A percentile compares a stretch with the other conserved stretches of the same genome.
These are phyloP conservation scores for Viola odorata DNA, from an alignment of 345 rosid species.

Conservation along the genomic window DNA sequence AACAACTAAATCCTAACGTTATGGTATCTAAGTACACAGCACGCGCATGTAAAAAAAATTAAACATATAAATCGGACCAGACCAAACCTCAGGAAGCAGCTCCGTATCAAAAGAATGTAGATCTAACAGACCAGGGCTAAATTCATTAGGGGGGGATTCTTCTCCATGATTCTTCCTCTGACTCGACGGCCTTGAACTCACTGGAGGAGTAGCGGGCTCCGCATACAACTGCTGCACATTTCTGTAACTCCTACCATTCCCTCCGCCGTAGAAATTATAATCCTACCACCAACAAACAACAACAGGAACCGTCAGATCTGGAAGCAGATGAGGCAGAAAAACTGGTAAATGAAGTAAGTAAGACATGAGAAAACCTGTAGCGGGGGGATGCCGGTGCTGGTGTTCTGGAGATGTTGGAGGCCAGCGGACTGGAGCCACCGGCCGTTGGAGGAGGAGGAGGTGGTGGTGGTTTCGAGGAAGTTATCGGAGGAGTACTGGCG, in stretches of 20 bases:
- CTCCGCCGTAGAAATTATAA: constrained; percentile 63
- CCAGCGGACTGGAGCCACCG: constrained; percentile 96
- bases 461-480: constrained; percentile 40
- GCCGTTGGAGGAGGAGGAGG: constrained; percentile 47
- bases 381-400: constrained; percentile 29
- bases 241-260: constrained; percentile 37
- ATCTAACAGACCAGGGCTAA: constrained; percentile 96
- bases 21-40: too few relatives aligned
- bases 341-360: constrained; percentile 1
- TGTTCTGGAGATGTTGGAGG: constrained; percentile 64
- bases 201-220: constrained; percentile 79
- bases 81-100: constrained; percentile 80
- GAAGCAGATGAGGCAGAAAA: neutral
- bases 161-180: constrained; percentile 72
- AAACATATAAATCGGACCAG: too few relatives aligned
- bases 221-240: constrained; percentile 53
- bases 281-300: constrained; percentile 45
- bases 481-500: constrained; percentile 67
- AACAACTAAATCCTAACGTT: too few relatives aligned
- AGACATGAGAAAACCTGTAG: constrained; percentile 36
- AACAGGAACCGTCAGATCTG: constrained; percentile 17
- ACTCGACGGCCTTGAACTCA: constrained; percentile 47
- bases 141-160: constrained; percentile 41
- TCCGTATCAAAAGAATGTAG: constrained; percentile 95
- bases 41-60: too few relatives aligned